Conservation (phyloP, 495 filamentous ascomycete genomes). For the Penicillium manginii region DNA sequence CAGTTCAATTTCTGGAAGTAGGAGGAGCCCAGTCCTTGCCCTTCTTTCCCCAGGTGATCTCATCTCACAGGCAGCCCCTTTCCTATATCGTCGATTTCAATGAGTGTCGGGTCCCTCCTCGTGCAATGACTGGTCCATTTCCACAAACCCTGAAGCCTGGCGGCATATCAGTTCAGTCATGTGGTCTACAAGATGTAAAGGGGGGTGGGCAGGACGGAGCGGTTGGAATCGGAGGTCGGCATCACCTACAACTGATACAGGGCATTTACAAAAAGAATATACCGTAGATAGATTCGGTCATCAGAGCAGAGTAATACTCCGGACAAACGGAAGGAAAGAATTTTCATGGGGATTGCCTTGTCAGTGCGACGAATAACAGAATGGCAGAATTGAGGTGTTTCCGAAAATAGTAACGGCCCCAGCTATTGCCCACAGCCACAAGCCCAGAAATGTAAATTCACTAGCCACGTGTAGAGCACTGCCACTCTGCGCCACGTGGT, state of each 20-base stretch:
- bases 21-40: not conserved
- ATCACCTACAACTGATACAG: not conserved
- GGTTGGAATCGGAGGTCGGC: slow-evolving; percentile 10
- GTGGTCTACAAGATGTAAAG: slow-evolving; percentile 20
- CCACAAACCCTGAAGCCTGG: slow-evolving; percentile 25
- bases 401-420: slow-evolving; percentile 15
- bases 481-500: slow-evolving; percentile 22
- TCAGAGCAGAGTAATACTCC: not conserved
- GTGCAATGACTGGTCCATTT: slow-evolving; percentile 21
- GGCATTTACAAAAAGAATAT: not conserved
- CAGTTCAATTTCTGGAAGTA: not conserved
- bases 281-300: no score
- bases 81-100: slow-evolving; percentile 15
- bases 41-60: slow-evolving; percentile 21
- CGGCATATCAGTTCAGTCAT: slow-evolving; percentile 37
- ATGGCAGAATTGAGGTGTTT: slow-evolving; percentile 7
- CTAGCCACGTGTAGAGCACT: slow-evolving; percentile 5
- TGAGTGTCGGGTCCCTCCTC: slow-evolving; percentile 10
- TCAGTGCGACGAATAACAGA: not conserved
- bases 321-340: not conserved
- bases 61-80: slow-evolving; percentile 24
- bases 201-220: slow-evolving; percentile 5
- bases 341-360: not conserved
- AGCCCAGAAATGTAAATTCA: no score
- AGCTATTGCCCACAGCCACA: no score